Base-by-base conservation (phyloP, 768 basidiomycete species). In the Cystoderma amianthinum region DNA sequence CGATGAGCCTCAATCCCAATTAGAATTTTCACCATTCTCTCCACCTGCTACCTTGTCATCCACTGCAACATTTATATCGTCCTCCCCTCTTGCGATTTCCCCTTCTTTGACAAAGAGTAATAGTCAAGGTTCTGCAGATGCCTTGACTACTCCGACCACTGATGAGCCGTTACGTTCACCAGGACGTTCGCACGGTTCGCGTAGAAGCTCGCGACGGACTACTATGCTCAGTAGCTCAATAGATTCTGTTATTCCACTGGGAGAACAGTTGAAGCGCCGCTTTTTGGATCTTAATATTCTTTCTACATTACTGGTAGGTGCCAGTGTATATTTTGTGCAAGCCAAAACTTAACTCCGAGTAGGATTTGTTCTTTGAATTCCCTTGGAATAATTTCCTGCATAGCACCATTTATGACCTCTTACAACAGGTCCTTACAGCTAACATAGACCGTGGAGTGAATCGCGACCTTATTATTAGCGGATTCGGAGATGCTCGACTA, bases 361-460 rank as follows among this genome's bases (percentile, higher is more conserved):
- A 95, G 92, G 88, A 94, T 51, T 71, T 97, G 25, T 97, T 97
- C 69, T 97, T 97, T 57, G 83, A 86, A 45, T 96, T 85, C 53
- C 93, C 94, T 1, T 91, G 89, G 85, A 97, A 99, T 63, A 97
- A 98, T 57, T 98, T 98, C 59, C 64, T 98, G 21, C 96, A 99
- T 58, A 92, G 89, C 53, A 85, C 93, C 21, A 91, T 96, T 13
- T 98, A 98, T 56, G 96, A 99, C 58, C 68, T 96, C 44, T 71
- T 98, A 1, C 96, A 98, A 56, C 96, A 98, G 59, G 83, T 98
- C 34, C 72, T 99, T 42, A 94, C 88, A 1, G 94, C 92, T 11
- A 78, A 82, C 18, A 74, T 93, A 16, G 87, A 92, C 34, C 69
- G 70, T n/a, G 83, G 88, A 3, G 71, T 79, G 39, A 96, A 96